These are phyloP conservation scores for Dothistroma septosporum DNA, from an alignment of 2,329 filamentous ascomycete genomes.

Conservation along the genomic window DNA sequence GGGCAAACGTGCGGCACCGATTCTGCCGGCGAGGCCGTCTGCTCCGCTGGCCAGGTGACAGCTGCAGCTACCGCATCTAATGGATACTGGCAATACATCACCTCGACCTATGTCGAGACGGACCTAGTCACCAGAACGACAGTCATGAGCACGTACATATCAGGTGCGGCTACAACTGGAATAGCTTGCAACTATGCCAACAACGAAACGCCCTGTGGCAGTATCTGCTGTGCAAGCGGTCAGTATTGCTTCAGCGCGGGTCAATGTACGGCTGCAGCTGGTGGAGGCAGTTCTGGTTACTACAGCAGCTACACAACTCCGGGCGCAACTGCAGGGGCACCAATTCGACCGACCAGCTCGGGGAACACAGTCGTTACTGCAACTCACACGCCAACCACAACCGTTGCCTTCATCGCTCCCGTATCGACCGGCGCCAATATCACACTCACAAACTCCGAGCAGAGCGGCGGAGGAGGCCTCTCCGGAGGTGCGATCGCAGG, in stretches of 20 bases:
- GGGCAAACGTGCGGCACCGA: constrained; percentile 50
- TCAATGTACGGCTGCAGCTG: constrained; percentile 56
- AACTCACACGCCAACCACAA: constrained; percentile 45
- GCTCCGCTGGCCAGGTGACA: constrained; percentile 29
- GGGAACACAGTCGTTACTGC: constrained; percentile 52
- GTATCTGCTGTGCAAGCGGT: constrained; percentile 65
- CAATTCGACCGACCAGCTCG: constrained; percentile 49
- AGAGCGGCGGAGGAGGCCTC: constrained; percentile 42
- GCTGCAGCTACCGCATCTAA: constrained; percentile 28
- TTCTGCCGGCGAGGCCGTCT: constrained; percentile 47
- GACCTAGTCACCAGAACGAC: constrained; percentile 50
- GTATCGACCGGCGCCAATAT: constrained; percentile 52
- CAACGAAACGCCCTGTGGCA: constrained; percentile 59
- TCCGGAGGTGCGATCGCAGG: constrained; percentile 73
- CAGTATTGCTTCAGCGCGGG: constrained; percentile 62
- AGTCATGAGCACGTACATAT: constrained; percentile 49
- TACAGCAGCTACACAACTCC: constrained; percentile 54
- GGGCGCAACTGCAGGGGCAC: constrained; percentile 51
- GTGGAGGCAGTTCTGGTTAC: constrained; percentile 42
- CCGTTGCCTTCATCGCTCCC: constrained; percentile 48
- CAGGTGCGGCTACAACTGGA: constrained; percentile 30
- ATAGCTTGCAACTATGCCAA: constrained; percentile 45
- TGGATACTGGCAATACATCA: constrained; percentile 52
- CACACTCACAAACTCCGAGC: constrained; percentile 36
- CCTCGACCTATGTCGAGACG: constrained; percentile 55